Conservation (phyloP, 2,329 filamentous ascomycete genomes). For the Blastomyces emzantsi region DNA sequence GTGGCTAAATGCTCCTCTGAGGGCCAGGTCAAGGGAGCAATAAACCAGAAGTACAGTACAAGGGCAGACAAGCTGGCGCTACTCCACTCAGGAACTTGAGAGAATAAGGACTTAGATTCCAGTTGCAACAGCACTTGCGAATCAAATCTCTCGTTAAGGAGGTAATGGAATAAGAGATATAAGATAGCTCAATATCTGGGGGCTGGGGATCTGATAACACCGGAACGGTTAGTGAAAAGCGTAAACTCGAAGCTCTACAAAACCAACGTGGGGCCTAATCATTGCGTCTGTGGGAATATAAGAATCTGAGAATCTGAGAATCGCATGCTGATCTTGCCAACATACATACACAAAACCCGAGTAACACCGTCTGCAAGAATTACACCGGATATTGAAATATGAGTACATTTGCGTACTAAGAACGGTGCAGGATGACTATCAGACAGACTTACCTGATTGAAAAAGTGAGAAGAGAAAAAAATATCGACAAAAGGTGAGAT, state of each 20-base stretch:
- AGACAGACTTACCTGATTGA: not conserved
- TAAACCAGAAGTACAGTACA: not conserved
- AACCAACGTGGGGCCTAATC: not conserved
- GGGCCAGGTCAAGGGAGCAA: not conserved
- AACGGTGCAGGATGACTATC: too few species aligned
- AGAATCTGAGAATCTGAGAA: conserved; percentile 1
- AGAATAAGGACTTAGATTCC: not conserved
- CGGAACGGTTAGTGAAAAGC: not conserved
- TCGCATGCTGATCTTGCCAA: not conserved
- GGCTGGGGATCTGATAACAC: not conserved
- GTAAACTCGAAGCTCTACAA: not conserved
- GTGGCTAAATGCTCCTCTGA: not conserved
- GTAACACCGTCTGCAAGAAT: not conserved
- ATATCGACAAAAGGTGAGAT: too few species aligned
- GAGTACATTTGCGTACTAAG: too few species aligned
- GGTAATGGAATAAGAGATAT: not conserved
- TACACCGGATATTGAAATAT: not conserved
- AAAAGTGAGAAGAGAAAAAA: not conserved
- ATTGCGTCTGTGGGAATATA: not conserved
- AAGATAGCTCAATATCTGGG: too few species aligned
- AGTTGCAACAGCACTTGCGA: not conserved
- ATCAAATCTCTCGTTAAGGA: not conserved
- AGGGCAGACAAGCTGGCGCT: not conserved
- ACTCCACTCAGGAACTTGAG: not conserved
- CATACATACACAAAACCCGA: not conserved